Evolutionary conservation across 2,329 filamentous ascomycete species (phyloP), one percentile per base, ranked within the genome.

Genomic region (Chrysosporium keratinophilum): DNA sequence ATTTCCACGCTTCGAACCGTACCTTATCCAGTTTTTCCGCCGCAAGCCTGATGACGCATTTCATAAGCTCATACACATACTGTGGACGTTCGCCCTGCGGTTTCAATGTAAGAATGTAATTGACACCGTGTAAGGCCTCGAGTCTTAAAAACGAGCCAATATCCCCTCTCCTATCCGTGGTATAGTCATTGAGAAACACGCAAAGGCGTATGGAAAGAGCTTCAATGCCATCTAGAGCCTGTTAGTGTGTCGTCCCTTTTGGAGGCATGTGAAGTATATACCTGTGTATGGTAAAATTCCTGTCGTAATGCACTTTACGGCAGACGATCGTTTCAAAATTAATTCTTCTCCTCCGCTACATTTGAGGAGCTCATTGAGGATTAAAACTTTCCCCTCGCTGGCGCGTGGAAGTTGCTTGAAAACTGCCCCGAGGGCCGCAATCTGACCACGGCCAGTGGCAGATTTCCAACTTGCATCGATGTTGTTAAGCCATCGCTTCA

Each of bases 21-120:
- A 97, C 85, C 58, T 88, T 86, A 67, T 97, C 91, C 1, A 97
- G 77, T 66, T 95, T 96, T 69, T 98, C 93, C 0, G 87, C 80
- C 1, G 88, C 83, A 12, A 97, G 76, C 1, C 89, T 80, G 33
- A 87, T 73, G 2, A 80, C 65, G 45, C 73, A 71, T 14, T 62
- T 62, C n/a, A 70, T 57, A 1, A 73, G 54, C 9, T 60, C 55
- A 47, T 66, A 60, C 3, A 64, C 50, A 19, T 60, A 56, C 40
- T 56, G 15, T 20, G 60, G 55, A 49, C 33, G 15, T 52, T 41
- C 42, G 52, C 41, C 6, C 17, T 44, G 31, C 49, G 19, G 34
- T 60, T 61, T 63, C 31, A 51, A 52, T 42, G 60, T 56, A 12
- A 71, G 58, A 37, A 71, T 60, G 11, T 61, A 59, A 11, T 62